Conservation (phyloP, 2,329 filamentous ascomycete species). For the Colletotrichum cuscutae region DNA sequence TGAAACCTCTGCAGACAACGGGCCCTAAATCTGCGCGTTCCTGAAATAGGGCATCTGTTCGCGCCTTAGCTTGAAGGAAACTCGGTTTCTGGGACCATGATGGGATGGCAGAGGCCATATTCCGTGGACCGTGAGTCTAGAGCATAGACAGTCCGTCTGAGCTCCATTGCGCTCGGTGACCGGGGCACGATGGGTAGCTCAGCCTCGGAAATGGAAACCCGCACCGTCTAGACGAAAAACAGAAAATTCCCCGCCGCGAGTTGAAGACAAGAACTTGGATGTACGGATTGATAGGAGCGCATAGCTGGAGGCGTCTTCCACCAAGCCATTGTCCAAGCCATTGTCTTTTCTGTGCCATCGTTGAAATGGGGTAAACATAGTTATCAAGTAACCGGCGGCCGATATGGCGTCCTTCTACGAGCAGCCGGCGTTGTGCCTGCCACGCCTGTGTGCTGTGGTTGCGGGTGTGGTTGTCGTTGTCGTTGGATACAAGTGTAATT, state of each 20-base stretch:
- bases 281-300: neutral
- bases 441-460: neutral
- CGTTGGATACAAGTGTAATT: neutral
- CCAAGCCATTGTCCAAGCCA: neutral
- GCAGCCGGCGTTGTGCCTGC: neutral
- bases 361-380: neutral
- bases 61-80: constrained; percentile 1
- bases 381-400: neutral
- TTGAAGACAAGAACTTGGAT: neutral
- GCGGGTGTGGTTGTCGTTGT: neutral
- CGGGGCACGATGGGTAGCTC: neutral
- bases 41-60: constrained; percentile 26
- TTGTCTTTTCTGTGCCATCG: neutral
- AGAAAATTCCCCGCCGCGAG: neutral
- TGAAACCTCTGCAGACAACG: neutral
- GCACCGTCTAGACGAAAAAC: neutral
- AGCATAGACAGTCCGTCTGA: constrained; percentile 9
- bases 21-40: constrained; percentile 18
- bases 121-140: constrained; percentile 2
- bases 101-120: constrained; percentile 26
- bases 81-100: constrained; percentile 5
- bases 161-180: neutral
- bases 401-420: constrained; percentile 5
- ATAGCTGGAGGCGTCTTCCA: neutral
- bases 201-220: constrained; percentile 9